These are phyloP conservation scores for Sarcodon aspratus DNA, from an alignment of 768 basidiomycete species.

Conservation along the genomic window DNA sequence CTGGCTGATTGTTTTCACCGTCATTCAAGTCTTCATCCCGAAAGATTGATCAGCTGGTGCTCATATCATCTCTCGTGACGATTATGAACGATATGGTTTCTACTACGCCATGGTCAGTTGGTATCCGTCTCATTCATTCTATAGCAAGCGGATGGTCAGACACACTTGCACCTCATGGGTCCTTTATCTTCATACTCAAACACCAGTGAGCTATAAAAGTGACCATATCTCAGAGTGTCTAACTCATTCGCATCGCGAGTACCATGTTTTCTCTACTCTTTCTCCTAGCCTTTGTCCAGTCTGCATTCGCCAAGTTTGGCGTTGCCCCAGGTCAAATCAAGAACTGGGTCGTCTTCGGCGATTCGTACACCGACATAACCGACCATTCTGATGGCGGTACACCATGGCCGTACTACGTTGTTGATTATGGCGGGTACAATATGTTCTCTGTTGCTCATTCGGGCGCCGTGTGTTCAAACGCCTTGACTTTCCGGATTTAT, in stretches of 20 bases:
- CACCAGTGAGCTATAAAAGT: too few species aligned
- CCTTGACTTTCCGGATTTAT: conserved; percentile 44
- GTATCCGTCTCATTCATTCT: too few species aligned
- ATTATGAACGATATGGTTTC: too few species aligned
- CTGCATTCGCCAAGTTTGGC: conserved; percentile 6
- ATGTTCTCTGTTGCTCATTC: conserved; percentile 48
- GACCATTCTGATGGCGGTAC: conserved; percentile 26
- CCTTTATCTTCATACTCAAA: too few species aligned
- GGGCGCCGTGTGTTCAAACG: conserved; percentile 58
- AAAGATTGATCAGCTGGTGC: too few species aligned
- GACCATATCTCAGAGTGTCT: too few species aligned
- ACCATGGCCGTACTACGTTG: conserved; percentile 52
- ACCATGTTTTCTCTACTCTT: neutral
- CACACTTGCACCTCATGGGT: too few species aligned
- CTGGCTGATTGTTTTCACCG: too few species aligned
- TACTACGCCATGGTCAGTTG: too few species aligned
- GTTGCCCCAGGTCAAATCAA: conserved; percentile 36
- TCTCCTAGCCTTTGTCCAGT: neutral
- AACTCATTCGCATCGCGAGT: neutral
- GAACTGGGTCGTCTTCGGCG: conserved; percentile 57
- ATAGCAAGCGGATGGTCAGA: too few species aligned
- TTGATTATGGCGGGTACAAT: conserved; percentile 38
- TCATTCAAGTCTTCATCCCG: too few species aligned
- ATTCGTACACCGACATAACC: conserved; percentile 47
- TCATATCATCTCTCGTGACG: too few species aligned